phyloP scores from a whole-genome alignment of 1,284 basidiomycete genomes.

The Athelia sp. region DNA sequence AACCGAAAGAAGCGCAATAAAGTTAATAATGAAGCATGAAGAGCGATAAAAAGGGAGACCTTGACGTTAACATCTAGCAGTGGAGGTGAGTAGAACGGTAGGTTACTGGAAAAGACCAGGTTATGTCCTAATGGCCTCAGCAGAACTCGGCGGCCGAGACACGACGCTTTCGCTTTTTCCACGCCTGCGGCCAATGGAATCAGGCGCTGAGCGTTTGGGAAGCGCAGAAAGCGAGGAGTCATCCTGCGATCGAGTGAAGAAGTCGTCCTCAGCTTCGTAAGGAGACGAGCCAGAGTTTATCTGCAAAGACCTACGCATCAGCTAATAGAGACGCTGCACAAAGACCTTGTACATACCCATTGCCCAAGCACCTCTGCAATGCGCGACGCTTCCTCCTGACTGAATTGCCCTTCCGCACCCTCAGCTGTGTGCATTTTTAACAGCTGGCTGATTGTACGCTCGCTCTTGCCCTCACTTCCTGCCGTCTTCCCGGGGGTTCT shows the following conservation, averaged over 20 bases:
- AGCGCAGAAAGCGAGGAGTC: slow-evolving; percentile 44
- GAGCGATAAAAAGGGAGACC: background rate
- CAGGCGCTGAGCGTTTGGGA: slow-evolving; percentile 28
- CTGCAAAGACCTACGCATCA: slow-evolving; percentile 26
- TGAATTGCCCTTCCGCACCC: slow-evolving; percentile 60
- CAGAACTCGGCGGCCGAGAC: slow-evolving; percentile 31
- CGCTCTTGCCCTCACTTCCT: slow-evolving; percentile 23
- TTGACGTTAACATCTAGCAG: background rate
- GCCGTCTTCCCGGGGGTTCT: slow-evolving; percentile 25
- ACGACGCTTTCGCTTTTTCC: slow-evolving; percentile 59
- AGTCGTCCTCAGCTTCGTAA: slow-evolving; percentile 72
- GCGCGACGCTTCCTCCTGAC: slow-evolving; percentile 56
- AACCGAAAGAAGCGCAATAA: too few species aligned
- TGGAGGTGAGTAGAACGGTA: background rate
- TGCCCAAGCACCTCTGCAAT: slow-evolving; percentile 68
- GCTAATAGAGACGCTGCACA: background rate
- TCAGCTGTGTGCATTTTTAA: slow-evolving; percentile 66
- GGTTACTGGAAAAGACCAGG: background rate
- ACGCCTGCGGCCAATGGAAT: slow-evolving; percentile 41
- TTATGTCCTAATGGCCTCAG: slow-evolving; percentile 21
- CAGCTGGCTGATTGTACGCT: slow-evolving; percentile 64
- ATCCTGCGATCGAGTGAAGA: slow-evolving; percentile 59
- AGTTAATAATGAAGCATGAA: too few species aligned
- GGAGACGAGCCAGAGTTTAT: slow-evolving; percentile 72
- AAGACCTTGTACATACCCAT: slow-evolving; percentile 59